Evolutionary conservation across 2,329 filamentous ascomycete genomes (phyloP), one percentile per base, ranked within the genome.

Genomic region (Hirsutella minnesotensis): DNA sequence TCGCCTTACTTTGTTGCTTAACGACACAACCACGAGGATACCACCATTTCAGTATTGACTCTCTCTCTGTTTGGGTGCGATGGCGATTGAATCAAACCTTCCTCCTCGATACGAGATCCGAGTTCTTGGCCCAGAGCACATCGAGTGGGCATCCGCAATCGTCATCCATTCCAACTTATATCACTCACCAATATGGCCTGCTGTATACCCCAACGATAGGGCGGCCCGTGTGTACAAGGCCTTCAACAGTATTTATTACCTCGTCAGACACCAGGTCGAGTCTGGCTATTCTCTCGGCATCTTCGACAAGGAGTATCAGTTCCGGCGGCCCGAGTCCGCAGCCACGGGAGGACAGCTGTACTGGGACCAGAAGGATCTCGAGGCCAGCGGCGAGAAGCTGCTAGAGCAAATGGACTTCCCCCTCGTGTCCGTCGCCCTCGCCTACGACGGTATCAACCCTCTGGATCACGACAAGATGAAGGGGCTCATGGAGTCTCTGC

Each of bases 401-500:
- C 50, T 56, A 3, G 53, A 53, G 41, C 50, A 53, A 38, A 60
- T 61, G 57, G 57, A 59, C 39, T 60, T 60, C 39, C 56, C 56
- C 1, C 49, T 59, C 9, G 56, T 57, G 2, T 56, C 52, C 9
- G 41, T 60, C 19, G 57, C 56, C 2, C 46, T 60, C 16, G 49
- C 55, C 3, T 58, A 53, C 40, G 57, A 61, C 42, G 49, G 47
- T 33, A 41, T 47, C 38, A 33, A 47, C 4, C 20, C 44, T 1
- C 40, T 52, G 18, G 47, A 55, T 39, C 16, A 27, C 16, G 38
- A 43, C 9, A 43, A 44, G 20, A 41, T 49, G 43, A 22, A 4
- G 4, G 40, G 31, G 1, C 12, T 50, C 15, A 15, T 47, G 18
- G 31, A 12, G 2, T 18, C 29, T 3, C 38, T 49, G 12, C 48